Evolutionary conservation across 2,329 filamentous ascomycete species (phyloP).

Genomic region (Paraphaeosphaeria minitans): DNA sequence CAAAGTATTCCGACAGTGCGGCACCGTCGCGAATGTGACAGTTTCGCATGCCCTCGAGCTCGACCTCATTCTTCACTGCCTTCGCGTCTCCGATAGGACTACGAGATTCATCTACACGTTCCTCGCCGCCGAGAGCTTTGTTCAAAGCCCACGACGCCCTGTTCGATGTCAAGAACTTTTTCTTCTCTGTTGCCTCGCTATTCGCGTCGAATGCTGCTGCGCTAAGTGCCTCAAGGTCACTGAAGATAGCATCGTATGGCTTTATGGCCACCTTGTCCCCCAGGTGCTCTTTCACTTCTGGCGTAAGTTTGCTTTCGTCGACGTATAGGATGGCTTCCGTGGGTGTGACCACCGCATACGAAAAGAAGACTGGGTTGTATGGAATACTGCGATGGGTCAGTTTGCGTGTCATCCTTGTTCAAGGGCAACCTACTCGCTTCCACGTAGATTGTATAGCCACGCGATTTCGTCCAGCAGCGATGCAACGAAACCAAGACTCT

Average conservation of each 20-base stretch:
- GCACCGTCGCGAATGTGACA: slow-evolving; percentile 95
- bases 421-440: slow-evolving; percentile 68
- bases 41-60: slow-evolving; percentile 88
- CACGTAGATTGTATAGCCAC: slow-evolving; percentile 97
- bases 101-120: slow-evolving; percentile 81
- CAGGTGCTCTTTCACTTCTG: slow-evolving; percentile 72
- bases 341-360: slow-evolving; percentile 86
- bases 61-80: slow-evolving; percentile 88
- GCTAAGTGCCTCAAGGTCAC: slow-evolving; percentile 72
- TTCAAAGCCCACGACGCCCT: slow-evolving; percentile 93
- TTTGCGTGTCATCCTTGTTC: not conserved
- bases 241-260: slow-evolving; percentile 82
- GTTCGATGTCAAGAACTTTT: slow-evolving; percentile 83
- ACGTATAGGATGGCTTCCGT: slow-evolving; percentile 80
- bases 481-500: slow-evolving; percentile 82
- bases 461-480: slow-evolving; percentile 97
- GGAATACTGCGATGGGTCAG: slow-evolving; percentile 65
- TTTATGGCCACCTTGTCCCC: slow-evolving; percentile 72
- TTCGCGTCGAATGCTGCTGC: slow-evolving; percentile 44
- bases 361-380: slow-evolving; percentile 98
- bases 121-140: slow-evolving; percentile 81
- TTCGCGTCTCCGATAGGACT: slow-evolving; percentile 91
- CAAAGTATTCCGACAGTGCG: slow-evolving; percentile 89
- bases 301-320: slow-evolving; percentile 75
- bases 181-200: slow-evolving; percentile 41